A percentile compares a stretch with the other conserved stretches of the same genome.
These are phyloP conservation scores for Trichaptum fuscoviolaceum DNA, from an alignment of 768 basidiomycete genomes.

Conservation along the genomic window DNA sequence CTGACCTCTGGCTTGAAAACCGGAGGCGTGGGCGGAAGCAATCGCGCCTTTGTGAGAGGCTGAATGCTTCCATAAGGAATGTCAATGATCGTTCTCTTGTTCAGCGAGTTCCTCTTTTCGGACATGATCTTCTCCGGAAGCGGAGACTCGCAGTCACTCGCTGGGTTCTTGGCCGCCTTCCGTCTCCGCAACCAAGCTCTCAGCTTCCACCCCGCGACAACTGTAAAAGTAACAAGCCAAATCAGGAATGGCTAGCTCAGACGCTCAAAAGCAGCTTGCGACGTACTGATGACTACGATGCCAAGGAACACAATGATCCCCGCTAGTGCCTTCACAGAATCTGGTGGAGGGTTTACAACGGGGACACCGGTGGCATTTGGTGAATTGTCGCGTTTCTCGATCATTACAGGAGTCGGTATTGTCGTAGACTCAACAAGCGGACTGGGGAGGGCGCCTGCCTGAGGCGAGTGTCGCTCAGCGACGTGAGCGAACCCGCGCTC, in stretches of 20 bases:
- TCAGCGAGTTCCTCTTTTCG: constrained; percentile 1
- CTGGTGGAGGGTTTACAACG: constrained; percentile 13
- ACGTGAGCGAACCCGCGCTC: constrained; percentile 13
- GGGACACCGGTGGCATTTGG: constrained; percentile 5
- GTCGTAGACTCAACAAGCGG: not conserved
- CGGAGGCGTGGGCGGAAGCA: constrained; percentile 23
- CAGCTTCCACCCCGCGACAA: constrained; percentile 7
- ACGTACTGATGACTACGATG: constrained; percentile 19
- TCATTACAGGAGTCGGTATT: constrained; percentile 1
- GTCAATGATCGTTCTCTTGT: constrained; percentile 5
- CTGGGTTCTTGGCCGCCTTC: not conserved
- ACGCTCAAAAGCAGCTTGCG: not conserved
- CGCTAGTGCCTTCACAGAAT: constrained; percentile 21
- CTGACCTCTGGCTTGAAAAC: constrained; percentile 6
- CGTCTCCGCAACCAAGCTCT: constrained; percentile 7
- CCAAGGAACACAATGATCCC: constrained; percentile 24
- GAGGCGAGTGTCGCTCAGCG: constrained; percentile 6
- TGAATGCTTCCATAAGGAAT: not conserved
- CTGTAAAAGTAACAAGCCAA: constrained; percentile 12
- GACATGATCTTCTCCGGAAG: not conserved
- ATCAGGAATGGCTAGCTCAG: not conserved
- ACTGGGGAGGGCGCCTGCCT: constrained; percentile 1
- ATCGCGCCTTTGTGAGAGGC: constrained; percentile 9
- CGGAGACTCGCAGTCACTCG: not conserved
- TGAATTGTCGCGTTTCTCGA: not conserved